Conservation (phyloP, 805 yeast genomes). For the Nakazawaea ishiwadae region DNA sequence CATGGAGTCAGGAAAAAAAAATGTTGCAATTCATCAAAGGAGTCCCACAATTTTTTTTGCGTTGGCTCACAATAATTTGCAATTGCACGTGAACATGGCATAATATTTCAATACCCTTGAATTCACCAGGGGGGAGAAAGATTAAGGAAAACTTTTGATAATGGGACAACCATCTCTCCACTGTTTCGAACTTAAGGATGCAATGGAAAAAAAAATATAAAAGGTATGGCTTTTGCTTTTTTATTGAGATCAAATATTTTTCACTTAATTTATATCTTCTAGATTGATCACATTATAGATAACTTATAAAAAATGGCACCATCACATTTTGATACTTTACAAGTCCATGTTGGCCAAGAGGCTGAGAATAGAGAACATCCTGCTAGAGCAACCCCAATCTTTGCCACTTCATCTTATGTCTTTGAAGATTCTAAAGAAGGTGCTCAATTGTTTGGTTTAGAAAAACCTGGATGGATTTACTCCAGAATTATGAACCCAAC, state of each 20-base stretch:
- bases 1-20: too few species aligned
- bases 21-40: too few species aligned
- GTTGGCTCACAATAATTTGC: not conserved
- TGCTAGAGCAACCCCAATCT: slow-evolving; percentile 90
- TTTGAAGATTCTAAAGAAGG: slow-evolving; percentile 89
- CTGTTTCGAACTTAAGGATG: not conserved
- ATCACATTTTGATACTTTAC: slow-evolving; percentile 82
- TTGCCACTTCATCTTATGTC: slow-evolving; percentile 85
- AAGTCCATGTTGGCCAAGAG: slow-evolving; percentile 95
- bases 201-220: slow-evolving; percentile 4
- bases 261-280: too few species aligned
- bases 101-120: not conserved
- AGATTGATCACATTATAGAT: too few species aligned
- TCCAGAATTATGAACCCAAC: slow-evolving; percentile 93
- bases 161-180: slow-evolving; percentile 4
- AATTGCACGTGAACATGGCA: slow-evolving; percentile 18
- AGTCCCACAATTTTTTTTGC: too few species aligned
- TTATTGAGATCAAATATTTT: not conserved
- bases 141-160: slow-evolving; percentile 6
- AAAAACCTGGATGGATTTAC: slow-evolving; percentile 82
- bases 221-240: slow-evolving; percentile 7
- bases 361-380: slow-evolving; percentile 50
- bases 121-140: too few species aligned
- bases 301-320: too few species aligned
- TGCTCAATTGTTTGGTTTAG: slow-evolving; percentile 81